phyloP scores from a whole-genome alignment of 1,284 basidiomycete genomes.

The Phaffia rhodozyma region DNA sequence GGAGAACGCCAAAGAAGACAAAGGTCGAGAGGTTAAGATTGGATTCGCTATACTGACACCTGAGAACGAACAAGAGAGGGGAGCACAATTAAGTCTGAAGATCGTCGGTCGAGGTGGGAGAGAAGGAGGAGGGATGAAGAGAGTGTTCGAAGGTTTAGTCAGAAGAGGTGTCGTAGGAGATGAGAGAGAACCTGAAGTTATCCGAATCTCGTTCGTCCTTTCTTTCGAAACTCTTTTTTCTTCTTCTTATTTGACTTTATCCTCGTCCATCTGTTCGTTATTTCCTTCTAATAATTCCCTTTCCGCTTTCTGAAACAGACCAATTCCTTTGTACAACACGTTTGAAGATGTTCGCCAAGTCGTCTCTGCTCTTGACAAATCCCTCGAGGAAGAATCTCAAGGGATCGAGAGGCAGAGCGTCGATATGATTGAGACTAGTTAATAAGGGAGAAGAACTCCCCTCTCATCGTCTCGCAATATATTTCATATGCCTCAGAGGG shows the following conservation, averaged over 20 bases:
- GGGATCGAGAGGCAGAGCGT: neutral
- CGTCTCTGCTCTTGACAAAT: conserved; percentile 49
- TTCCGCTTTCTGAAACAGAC: conserved; percentile 36
- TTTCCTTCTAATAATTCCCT: neutral
- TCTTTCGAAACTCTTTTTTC: neutral
- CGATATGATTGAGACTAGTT: neutral
- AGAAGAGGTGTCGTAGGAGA: conserved; percentile 73
- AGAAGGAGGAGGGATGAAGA: conserved; percentile 53
- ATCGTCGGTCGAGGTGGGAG: conserved; percentile 41
- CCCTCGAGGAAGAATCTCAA: conserved; percentile 27
- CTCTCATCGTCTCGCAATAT: too few species aligned
- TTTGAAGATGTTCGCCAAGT: conserved; percentile 61
- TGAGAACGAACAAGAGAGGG: conserved; percentile 24
- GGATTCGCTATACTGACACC: conserved; percentile 12
- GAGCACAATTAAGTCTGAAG: conserved; percentile 73
- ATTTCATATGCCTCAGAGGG: too few species aligned
- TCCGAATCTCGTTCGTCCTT: conserved; percentile 44
- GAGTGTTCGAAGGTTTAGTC: conserved; percentile 50
- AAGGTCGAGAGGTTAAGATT: neutral
- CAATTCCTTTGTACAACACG: conserved; percentile 72
- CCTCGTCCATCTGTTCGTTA: neutral
- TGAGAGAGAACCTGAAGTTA: conserved; percentile 77
- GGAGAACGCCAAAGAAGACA: conserved; percentile 26
- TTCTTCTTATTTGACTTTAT: neutral
- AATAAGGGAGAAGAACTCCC: neutral